phyloP scores from a whole-genome alignment of 371 early-diverging fungal genomes.

The Rhizopus stolonifer region DNA sequence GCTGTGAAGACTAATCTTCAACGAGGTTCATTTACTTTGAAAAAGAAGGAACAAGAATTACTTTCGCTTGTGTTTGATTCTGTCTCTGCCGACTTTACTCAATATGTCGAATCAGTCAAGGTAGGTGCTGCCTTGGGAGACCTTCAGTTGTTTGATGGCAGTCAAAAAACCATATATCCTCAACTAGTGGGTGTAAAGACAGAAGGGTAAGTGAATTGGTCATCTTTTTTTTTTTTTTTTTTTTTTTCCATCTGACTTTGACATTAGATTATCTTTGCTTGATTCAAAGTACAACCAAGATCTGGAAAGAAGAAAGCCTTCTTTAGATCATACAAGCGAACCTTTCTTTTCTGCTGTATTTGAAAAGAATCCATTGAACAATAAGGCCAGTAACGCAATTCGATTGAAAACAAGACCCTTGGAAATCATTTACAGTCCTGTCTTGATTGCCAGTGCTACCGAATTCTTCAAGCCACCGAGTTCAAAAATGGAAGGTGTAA shows the following conservation, averaged over 20 bases:
- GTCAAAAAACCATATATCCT: constrained; percentile 40
- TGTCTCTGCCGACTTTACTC: constrained; percentile 38
- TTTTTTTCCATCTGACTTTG: neutral
- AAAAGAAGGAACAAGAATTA: constrained; percentile 40
- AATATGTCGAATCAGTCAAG: constrained; percentile 40
- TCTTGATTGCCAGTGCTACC: constrained; percentile 57
- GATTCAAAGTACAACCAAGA: constrained; percentile 11
- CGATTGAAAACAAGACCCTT: constrained; percentile 70
- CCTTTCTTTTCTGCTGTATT: constrained; percentile 72
- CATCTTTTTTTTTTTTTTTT: neutral
- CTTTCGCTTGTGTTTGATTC: constrained; percentile 69
- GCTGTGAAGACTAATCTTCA: constrained; percentile 59
- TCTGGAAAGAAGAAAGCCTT: constrained; percentile 5
- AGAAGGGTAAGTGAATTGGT: constrained; percentile 17
- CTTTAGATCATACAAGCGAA: constrained; percentile 6
- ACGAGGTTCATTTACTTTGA: constrained; percentile 69
- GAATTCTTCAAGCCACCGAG: constrained; percentile 75
- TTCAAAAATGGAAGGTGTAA: constrained; percentile 56
- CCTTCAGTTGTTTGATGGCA: constrained; percentile 42
- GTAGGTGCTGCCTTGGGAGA: constrained; percentile 40
- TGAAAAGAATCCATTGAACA: constrained; percentile 73
- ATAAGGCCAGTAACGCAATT: constrained; percentile 72
- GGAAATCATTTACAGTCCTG: constrained; percentile 78
- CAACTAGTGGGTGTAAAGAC: constrained; percentile 47
- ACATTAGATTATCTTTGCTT: constrained; percentile 12